A percentile compares a stretch with the other conserved stretches of the same genome.
phyloP scores from a whole-genome alignment of 495 filamentous ascomycete species.

The Daldinia loculata region DNA sequence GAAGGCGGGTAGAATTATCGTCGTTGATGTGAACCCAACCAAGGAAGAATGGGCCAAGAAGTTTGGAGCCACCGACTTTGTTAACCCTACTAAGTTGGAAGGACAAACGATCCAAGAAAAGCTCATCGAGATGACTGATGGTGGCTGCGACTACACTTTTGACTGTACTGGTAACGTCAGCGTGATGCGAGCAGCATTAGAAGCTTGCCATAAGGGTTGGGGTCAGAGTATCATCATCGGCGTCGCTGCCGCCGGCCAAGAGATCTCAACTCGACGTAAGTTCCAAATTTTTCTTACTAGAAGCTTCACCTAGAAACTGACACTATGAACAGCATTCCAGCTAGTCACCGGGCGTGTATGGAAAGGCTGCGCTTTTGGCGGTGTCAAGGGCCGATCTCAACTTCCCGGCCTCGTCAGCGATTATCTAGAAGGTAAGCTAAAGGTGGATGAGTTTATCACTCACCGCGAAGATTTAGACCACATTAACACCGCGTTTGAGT shows the following conservation, averaged over 20 bases:
- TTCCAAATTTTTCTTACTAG: slow-evolving; percentile 37
- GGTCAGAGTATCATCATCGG: slow-evolving; percentile 98
- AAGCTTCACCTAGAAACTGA: slow-evolving; percentile 29
- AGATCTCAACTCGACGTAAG: slow-evolving; percentile 95
- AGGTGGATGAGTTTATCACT: slow-evolving; percentile 99
- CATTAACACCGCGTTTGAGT: slow-evolving; percentile 89
- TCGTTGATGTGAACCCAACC: slow-evolving; percentile 89
- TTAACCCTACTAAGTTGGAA: slow-evolving; percentile 85
- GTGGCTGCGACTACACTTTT: slow-evolving; percentile 98
- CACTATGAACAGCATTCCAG: slow-evolving; percentile 80
- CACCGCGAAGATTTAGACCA: slow-evolving; percentile 81
- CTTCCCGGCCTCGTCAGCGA: slow-evolving; percentile 88
- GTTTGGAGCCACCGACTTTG: slow-evolving; percentile 96
- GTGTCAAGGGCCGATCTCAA: slow-evolving; percentile 96
- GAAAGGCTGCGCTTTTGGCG: slow-evolving; percentile 97
- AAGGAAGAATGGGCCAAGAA: slow-evolving; percentile 94
- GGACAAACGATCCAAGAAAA: slow-evolving; percentile 85
- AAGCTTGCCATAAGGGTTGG: slow-evolving; percentile 99
- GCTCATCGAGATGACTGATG: slow-evolving; percentile 98
- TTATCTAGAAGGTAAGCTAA: slow-evolving; percentile 87
- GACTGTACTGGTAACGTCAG: slow-evolving; percentile 97
- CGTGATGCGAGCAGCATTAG: slow-evolving; percentile 94
- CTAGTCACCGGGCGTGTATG: slow-evolving; percentile 96
- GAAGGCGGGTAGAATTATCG: slow-evolving; percentile 89
- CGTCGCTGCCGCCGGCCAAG: slow-evolving; percentile 95